phyloP scores from a whole-genome alignment of 495 filamentous ascomycete genomes.

The Tuber brumale region DNA sequence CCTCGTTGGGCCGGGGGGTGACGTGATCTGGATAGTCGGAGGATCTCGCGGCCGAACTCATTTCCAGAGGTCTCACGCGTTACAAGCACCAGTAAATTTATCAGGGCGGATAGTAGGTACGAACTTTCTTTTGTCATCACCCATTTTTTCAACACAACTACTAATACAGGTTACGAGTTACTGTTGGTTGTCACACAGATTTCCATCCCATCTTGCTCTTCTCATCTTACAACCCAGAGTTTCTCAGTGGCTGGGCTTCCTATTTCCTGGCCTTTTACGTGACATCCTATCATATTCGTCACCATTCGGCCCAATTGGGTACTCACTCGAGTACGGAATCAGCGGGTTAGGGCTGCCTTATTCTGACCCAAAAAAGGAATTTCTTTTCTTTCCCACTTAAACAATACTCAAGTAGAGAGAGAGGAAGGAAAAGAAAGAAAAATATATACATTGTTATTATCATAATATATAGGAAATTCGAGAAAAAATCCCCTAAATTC shows the following conservation, averaged over 20 bases:
- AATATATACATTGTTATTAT: not conserved
- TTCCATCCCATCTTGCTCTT: not conserved
- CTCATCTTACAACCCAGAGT: not conserved
- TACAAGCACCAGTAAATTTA: no score
- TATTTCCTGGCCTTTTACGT: not conserved
- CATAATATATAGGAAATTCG: not conserved
- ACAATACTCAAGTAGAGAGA: not conserved
- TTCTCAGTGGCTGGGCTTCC: not conserved
- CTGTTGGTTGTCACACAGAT: not conserved
- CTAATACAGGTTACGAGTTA: not conserved
- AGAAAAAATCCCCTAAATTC: not conserved
- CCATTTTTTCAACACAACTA: not conserved
- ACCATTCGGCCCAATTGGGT: not conserved
- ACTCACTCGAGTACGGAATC: not conserved
- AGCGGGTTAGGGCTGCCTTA: not conserved
- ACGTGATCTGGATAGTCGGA: not conserved
- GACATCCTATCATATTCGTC: not conserved
- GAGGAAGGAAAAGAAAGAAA: not conserved
- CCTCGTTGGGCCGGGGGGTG: not conserved
- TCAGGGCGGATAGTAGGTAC: not conserved
- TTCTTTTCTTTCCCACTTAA: not conserved
- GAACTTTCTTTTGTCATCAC: not conserved
- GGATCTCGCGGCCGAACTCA: not conserved
- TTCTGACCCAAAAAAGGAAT: not conserved
- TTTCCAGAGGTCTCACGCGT: not conserved